Percentiles rank a stretch among this genome's conserved stretches.
phyloP scores from a whole-genome alignment of 2,329 filamentous ascomycete species.

The Arthrobotrys iridis region DNA sequence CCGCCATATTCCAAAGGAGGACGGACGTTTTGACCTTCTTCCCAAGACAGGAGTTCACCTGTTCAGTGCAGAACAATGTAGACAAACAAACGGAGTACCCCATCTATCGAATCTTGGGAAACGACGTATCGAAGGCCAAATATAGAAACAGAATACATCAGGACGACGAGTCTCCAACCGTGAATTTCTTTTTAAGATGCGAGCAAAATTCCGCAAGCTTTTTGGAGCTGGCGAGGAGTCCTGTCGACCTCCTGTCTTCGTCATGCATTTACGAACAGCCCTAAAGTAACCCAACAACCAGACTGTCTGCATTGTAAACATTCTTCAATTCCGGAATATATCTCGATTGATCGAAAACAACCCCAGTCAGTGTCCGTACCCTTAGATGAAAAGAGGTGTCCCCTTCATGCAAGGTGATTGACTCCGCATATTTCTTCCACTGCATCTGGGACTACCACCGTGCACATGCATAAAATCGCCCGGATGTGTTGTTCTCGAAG shows the following conservation, averaged over 20 bases:
- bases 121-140: slow-evolving; percentile 35
- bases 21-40: slow-evolving; percentile 52
- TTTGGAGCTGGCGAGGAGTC: not conserved
- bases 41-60: slow-evolving; percentile 40
- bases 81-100: slow-evolving; percentile 31
- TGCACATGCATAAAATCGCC: slow-evolving; percentile 52
- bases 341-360: slow-evolving; percentile 20
- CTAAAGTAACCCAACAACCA: slow-evolving; percentile 15
- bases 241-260: slow-evolving; percentile 13
- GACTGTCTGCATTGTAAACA: slow-evolving; percentile 25
- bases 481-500: slow-evolving; percentile 55
- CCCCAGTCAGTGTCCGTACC: slow-evolving; percentile 23
- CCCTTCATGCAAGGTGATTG: slow-evolving; percentile 53
- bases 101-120: slow-evolving; percentile 10
- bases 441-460: slow-evolving; percentile 46
- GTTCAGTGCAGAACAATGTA: slow-evolving; percentile 13
- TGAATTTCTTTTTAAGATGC: slow-evolving; percentile 23
- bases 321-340: slow-evolving; percentile 8
- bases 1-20: slow-evolving; percentile 50
- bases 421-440: slow-evolving; percentile 44
- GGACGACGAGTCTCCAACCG: not conserved
- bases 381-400: slow-evolving; percentile 10
- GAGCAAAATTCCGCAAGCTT: slow-evolving; percentile 8
- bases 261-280: slow-evolving; percentile 12
- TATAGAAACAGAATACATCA: slow-evolving; percentile 37